Evolutionary conservation across 2,329 filamentous ascomycete species (phyloP), one percentile per base, ranked within the genome.

Genomic region (Exophiala bonariae): DNA sequence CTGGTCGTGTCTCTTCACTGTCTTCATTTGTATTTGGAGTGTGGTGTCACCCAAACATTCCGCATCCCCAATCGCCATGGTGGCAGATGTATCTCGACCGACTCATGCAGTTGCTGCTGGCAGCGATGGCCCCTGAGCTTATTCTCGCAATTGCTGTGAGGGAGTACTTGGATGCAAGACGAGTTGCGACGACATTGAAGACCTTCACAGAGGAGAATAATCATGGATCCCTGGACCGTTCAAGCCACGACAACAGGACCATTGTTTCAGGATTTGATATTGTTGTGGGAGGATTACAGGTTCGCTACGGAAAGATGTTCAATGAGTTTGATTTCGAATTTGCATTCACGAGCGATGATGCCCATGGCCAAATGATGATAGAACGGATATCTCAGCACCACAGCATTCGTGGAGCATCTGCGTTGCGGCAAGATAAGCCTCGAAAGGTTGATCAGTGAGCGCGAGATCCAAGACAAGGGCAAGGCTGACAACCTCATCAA

Each of bases 11-110:
- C 31, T 56, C 9, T 43, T 47, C 8, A 49, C 43, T 33, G 55
- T 58, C 3, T 33, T 57, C 41, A 52, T 54, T 16, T 56, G 57
- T 18, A 57, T 44, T 16, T 58, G 51, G 47, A 52, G 56, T 8
- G 19, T 37, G 3, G 45, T 55, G 6, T 7, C 54, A 57, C n/a
- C 11, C 47, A 11, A 13, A 35, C 30, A 44, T 50, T 18, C 48
- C 45, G n/a, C 22, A 4, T 13, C 34, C 30, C 9, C 14, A 39
- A 44, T 56, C 22, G 14, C 20, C 20, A 16, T 41, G 20, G 5
- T 41, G 18, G 38, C 20, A 23, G 8, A 41, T 10, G 8, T 13
- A 10, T 13, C 28, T 41, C 8, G 13, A 30, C 8, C 20, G 28
- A 8, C 9, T 41, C 19, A 30, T 17, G 14, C 16, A 30, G 38